Percentiles rank a stretch among this genome's conserved stretches.
Conservation (phyloP, 23 red algal species). For the Gracilaria caudata region DNA sequence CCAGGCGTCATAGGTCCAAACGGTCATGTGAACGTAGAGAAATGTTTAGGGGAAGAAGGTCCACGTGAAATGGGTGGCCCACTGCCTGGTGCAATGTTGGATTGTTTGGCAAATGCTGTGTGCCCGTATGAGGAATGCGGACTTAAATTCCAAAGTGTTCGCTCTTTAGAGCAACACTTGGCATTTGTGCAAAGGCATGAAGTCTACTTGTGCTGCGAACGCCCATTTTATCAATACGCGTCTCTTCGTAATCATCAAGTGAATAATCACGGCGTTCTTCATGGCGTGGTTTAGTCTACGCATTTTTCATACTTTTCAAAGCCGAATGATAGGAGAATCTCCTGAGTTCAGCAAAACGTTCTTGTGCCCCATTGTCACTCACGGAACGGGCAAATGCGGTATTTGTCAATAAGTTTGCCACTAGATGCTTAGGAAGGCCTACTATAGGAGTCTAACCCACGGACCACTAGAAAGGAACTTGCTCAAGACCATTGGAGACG, state of each 20-base stretch:
- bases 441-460: too few species aligned
- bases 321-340: too few species aligned
- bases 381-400: too few species aligned
- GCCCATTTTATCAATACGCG: slow-evolving; percentile 15
- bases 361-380: too few species aligned
- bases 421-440: too few species aligned
- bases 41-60: not conserved
- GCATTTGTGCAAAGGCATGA: slow-evolving; percentile 41
- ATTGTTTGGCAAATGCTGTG: not conserved
- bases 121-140: slow-evolving; percentile 27
- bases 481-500: too few species aligned
- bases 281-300: too few species aligned
- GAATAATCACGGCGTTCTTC: not conserved
- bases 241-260: slow-evolving; percentile 3
- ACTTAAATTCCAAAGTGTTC: not conserved
- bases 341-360: too few species aligned
- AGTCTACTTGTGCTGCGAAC: slow-evolving; percentile 19
- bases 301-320: too few species aligned
- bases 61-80: not conserved
- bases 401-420: too few species aligned
- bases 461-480: too few species aligned
- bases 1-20: not conserved
- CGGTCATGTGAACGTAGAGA: not conserved
- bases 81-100: not conserved
- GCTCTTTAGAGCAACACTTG: slow-evolving; percentile 26